Evolutionary conservation across 768 basidiomycete species (phyloP).

Genomic region (Boletus bicolor): DNA sequence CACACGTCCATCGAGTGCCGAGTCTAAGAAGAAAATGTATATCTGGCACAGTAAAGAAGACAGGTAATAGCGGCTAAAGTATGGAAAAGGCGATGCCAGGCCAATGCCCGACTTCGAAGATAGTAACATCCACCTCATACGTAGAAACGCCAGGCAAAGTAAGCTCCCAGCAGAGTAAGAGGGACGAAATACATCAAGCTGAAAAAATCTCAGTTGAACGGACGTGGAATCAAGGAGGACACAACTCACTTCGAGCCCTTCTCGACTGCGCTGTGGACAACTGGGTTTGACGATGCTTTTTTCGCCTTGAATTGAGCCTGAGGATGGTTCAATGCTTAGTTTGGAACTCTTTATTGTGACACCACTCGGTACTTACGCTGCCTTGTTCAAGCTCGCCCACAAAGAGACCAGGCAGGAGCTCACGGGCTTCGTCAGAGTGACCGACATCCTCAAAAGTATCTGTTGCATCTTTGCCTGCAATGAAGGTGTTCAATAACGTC

Average conservation of each 20-base stretch:
- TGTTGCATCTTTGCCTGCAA: conserved; percentile 86
- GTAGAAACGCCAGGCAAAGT: conserved; percentile 87
- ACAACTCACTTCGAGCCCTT: conserved; percentile 62
- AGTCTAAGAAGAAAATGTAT: conserved; percentile 9
- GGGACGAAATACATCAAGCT: conserved; percentile 86
- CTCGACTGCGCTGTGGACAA: conserved; percentile 48
- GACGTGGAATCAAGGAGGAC: background rate
- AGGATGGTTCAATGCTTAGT: background rate
- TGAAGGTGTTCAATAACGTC: background rate
- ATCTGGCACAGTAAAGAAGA: conserved; percentile 19
- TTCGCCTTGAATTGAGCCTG: conserved; percentile 55
- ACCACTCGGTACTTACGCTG: conserved; percentile 43
- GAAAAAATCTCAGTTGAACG: conserved; percentile 7
- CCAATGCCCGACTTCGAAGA: background rate
- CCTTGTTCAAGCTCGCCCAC: conserved; percentile 80
- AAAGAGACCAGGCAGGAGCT: conserved; percentile 70
- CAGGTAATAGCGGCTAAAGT: conserved; percentile 8
- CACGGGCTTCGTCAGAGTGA: conserved; percentile 97
- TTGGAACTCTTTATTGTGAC: background rate
- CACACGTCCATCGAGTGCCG: background rate
- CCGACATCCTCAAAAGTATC: conserved; percentile 99
- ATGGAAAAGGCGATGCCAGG: conserved; percentile 5
- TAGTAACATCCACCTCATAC: conserved; percentile 16
- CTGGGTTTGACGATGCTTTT: conserved; percentile 41
- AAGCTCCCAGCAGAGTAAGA: conserved; percentile 71